Conservation (phyloP, 345 rosid species). For the Punica granatum region DNA sequence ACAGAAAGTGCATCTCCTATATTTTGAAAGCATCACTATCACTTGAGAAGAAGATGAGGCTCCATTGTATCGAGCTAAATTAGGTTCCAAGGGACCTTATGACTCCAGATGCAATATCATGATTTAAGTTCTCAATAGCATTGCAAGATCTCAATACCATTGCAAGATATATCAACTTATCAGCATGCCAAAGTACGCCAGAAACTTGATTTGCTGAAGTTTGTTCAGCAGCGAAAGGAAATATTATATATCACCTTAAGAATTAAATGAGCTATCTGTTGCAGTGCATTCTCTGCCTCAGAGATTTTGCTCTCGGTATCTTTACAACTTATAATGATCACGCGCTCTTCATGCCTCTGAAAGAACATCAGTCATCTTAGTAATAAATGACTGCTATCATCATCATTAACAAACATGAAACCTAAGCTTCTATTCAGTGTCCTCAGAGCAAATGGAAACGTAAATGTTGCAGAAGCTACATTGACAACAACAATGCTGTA, state of each 20-base stretch:
- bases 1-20: neutral
- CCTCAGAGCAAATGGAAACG: too few species aligned
- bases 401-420: neutral
- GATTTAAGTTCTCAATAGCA: too few species aligned
- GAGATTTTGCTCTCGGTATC: constrained; percentile 30
- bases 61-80: too few species aligned
- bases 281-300: constrained; percentile 57
- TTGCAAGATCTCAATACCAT: neutral
- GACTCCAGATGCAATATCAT: neutral
- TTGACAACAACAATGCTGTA: too few species aligned
- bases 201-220: neutral
- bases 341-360: constrained; percentile 72
- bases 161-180: neutral
- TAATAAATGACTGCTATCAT: neutral
- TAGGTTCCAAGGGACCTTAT: neutral
- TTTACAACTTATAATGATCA: constrained; percentile 60
- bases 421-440: neutral
- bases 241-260: constrained; percentile 23
- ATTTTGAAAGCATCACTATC: too few species aligned
- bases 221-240: neutral
- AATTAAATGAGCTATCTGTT: constrained; percentile 44
- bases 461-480: too few species aligned
- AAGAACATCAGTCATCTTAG: neutral
- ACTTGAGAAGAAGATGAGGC: neutral
- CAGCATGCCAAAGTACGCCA: neutral